Evolutionary conservation across 2,329 filamentous ascomycete species (phyloP).

Genomic region (Verticillium tricorpus): DNA sequence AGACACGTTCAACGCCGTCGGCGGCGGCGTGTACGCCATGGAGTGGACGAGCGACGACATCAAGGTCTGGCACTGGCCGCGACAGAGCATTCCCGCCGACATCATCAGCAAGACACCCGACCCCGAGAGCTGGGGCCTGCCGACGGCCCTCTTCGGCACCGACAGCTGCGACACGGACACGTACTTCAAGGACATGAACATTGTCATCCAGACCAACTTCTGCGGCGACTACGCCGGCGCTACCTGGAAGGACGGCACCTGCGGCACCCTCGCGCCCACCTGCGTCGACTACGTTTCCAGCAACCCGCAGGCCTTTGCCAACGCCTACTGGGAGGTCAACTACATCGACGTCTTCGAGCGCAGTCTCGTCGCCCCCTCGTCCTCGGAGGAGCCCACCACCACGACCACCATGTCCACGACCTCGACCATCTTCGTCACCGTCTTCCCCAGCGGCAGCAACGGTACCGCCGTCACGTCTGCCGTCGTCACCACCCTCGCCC

Average conservation of each 20-base stretch:
- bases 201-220: slow-evolving; percentile 73
- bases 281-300: slow-evolving; percentile 42
- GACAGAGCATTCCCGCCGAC: slow-evolving; percentile 60
- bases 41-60: slow-evolving; percentile 67
- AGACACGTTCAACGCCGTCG: slow-evolving; percentile 59
- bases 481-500: not conserved
- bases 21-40: slow-evolving; percentile 66
- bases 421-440: slow-evolving; percentile 21
- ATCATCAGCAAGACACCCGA: slow-evolving; percentile 55
- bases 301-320: slow-evolving; percentile 37
- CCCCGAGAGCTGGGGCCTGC: slow-evolving; percentile 63
- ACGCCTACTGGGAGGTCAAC: slow-evolving; percentile 48
- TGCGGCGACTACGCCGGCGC: slow-evolving; percentile 69
- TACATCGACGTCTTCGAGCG: slow-evolving; percentile 44
- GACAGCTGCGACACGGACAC: slow-evolving; percentile 58
- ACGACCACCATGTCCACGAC: slow-evolving; percentile 19
- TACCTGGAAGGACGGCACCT: slow-evolving; percentile 37
- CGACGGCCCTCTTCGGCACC: slow-evolving; percentile 65
- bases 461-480: slow-evolving; percentile 4
- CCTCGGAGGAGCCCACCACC: slow-evolving; percentile 16
- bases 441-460: slow-evolving; percentile 12
- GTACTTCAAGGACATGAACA: slow-evolving; percentile 63
- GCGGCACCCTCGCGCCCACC: slow-evolving; percentile 33
- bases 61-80: slow-evolving; percentile 72
- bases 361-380: slow-evolving; percentile 5